These are phyloP conservation scores for Yamadazyma pseudoaaseri DNA, from an alignment of 1,139 yeast genomes.

Conservation along the genomic window DNA sequence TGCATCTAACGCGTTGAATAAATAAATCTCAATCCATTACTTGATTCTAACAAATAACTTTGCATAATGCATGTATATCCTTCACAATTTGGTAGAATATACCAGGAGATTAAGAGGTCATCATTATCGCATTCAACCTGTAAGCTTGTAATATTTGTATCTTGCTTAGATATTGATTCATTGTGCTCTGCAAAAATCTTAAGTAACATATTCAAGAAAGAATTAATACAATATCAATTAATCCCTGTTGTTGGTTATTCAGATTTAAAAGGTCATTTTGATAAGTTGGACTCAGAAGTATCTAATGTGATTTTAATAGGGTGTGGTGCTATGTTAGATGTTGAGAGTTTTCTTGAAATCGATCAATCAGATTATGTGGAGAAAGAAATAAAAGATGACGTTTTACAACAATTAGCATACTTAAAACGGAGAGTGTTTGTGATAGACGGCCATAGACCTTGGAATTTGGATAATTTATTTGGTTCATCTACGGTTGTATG, in stretches of 20 bases:
- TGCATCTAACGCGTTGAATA: slow-evolving; percentile 3
- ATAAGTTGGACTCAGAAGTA: slow-evolving; percentile 70
- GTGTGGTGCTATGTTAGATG: slow-evolving; percentile 93
- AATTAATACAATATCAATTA: slow-evolving; percentile 81
- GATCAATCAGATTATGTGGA: slow-evolving; percentile 46
- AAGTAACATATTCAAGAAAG: slow-evolving; percentile 68
- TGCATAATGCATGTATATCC: slow-evolving; percentile 73
- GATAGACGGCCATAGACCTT: slow-evolving; percentile 91
- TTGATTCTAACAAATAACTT: no score
- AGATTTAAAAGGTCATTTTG: slow-evolving; percentile 67
- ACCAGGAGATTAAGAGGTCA: slow-evolving; percentile 56
- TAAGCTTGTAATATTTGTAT: slow-evolving; percentile 81
- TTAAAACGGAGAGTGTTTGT: slow-evolving; percentile 55
- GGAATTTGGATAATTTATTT: slow-evolving; percentile 91
- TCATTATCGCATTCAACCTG: slow-evolving; percentile 88
- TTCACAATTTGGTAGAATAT: slow-evolving; percentile 56
- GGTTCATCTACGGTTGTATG: slow-evolving; percentile 81
- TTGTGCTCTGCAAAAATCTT: slow-evolving; percentile 84
- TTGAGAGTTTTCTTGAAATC: slow-evolving; percentile 74
- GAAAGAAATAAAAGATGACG: slow-evolving; percentile 7
- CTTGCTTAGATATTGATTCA: slow-evolving; percentile 90
- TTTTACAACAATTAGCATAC: slow-evolving; percentile 9
- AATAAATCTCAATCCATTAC: no score
- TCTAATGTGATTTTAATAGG: slow-evolving; percentile 79
- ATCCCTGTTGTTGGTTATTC: slow-evolving; percentile 94